Conservation (phyloP, 345 rosid species). For the Triadica sebifera region DNA sequence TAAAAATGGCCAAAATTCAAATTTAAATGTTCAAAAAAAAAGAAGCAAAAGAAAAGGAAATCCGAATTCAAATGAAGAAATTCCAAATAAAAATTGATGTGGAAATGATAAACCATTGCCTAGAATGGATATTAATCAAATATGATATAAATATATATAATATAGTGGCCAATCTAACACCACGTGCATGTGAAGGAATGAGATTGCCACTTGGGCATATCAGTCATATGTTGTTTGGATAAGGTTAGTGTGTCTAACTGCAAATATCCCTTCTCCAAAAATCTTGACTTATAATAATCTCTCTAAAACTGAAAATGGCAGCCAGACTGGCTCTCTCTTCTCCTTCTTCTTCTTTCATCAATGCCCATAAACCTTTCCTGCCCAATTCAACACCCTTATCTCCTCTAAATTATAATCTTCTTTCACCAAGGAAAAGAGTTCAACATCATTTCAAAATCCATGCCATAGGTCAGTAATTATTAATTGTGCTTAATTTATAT, state of each 20-base stretch:
- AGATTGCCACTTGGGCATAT: conserved; percentile 2
- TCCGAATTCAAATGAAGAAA: no score
- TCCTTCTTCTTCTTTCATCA: conserved; percentile 31
- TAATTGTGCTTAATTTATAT: not conserved
- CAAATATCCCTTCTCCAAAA: conserved; percentile 12
- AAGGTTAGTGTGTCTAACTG: conserved; percentile 16
- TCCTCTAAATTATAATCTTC: conserved; percentile 18
- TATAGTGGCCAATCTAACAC: not conserved
- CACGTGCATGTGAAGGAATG: not conserved
- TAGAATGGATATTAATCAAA: no score
- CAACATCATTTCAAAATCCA: conserved; percentile 44
- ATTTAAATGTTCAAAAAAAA: no score
- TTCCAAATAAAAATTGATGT: no score
- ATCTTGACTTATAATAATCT: not conserved
- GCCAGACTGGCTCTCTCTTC: conserved; percentile 42
- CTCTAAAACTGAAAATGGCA: conserved; percentile 42
- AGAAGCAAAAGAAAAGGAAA: no score
- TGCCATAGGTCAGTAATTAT: conserved; percentile 50
- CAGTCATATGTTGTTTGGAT: conserved; percentile 15
- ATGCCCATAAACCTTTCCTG: conserved; percentile 19
- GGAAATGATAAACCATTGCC: no score
- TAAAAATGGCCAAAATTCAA: no score
- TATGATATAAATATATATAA: no score
- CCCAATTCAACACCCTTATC: conserved; percentile 28
- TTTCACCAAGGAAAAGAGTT: conserved; percentile 28